Evolutionary conservation across 2,329 filamentous ascomycete species (phyloP), one percentile per base, ranked within the genome.

Genomic region (Phoma herbarum): DNA sequence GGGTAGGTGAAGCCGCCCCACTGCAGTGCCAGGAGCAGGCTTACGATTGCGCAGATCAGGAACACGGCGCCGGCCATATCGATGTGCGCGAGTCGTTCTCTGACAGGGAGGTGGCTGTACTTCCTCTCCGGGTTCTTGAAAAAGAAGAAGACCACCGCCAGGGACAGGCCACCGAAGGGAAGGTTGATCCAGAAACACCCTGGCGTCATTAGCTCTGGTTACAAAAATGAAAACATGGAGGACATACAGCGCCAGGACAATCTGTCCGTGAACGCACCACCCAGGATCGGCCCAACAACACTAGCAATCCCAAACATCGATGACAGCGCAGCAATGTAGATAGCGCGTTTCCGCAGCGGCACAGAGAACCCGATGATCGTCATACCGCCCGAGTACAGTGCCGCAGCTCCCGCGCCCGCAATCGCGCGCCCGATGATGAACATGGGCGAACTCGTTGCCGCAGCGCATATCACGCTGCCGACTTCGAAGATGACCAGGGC

Each of bases 371-470:
- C 77, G 14, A 72, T 71, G 33, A 86, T 84, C 4, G 78, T 85
- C 60, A 86, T 72, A 3, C 77, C 76, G 0, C 85, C 85, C n/a
- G 80, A 84, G 54, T 81, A 77, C 2, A 87, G 62, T 0, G 82
- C 86, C 1, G 84, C 79, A 1, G 77, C 78, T 1, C 85, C 85
- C 0, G 82, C 61, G 0, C 85, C 86, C 0, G 85, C 82, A 2
- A 88, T 72, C 2, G 83, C 81, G 4, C 85, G 80, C 1, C 85
- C 84, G 9, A 82, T 67, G 51, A 88, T 87, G 51, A 88, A 79
- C 76, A 84, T 83, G 0, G 72, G 63, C 0, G 83, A 84, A 10
- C 77, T 82, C 0, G 67, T 74, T 0, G 85, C 81, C 0, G 49
- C 79, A 62, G 53, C 85, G 60, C 85, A 87, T n/a, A 88, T 70